These are phyloP conservation scores for Euphorbia peplus DNA, from an alignment of 345 rosid species.

Conservation along the genomic window DNA sequence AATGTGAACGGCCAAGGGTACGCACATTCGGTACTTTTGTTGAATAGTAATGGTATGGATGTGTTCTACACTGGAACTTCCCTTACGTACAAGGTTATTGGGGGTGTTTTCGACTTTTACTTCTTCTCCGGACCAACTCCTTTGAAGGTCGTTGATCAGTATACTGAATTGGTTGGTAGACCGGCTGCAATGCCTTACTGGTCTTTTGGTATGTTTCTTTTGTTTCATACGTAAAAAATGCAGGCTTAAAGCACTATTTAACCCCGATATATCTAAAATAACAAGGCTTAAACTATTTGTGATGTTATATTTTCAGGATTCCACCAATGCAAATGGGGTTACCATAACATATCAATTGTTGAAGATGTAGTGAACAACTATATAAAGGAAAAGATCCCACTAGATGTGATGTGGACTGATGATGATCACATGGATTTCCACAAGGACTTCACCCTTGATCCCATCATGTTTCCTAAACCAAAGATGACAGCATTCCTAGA, in stretches of 20 bases:
- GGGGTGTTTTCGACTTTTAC: slow-evolving; percentile 89
- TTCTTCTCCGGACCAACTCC: slow-evolving; percentile 87
- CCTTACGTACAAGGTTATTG: slow-evolving; percentile 81
- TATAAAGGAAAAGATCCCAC: slow-evolving; percentile 77
- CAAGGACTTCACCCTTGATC: slow-evolving; percentile 89
- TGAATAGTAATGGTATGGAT: slow-evolving; percentile 97
- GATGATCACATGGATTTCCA: slow-evolving; percentile 97
- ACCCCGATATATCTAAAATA: too few species aligned
- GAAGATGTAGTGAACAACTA: slow-evolving; percentile 94
- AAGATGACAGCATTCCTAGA: slow-evolving; percentile 82
- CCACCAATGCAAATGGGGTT: slow-evolving; percentile 99
- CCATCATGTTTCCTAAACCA: slow-evolving; percentile 55
- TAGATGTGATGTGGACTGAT: slow-evolving; percentile 93
- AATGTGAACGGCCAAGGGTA: slow-evolving; percentile 55
- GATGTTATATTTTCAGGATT: slow-evolving; percentile 50
- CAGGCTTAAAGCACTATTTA: too few species aligned
- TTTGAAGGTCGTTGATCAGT: slow-evolving; percentile 75
- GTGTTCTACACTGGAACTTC: slow-evolving; percentile 78
- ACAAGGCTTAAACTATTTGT: slow-evolving; percentile 3
- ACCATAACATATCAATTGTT: slow-evolving; percentile 83
- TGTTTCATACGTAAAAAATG: too few species aligned
- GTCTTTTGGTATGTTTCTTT: slow-evolving; percentile 67
- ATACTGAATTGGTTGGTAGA: slow-evolving; percentile 73
- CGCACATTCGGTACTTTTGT: slow-evolving; percentile 75
- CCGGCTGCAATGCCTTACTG: slow-evolving; percentile 99